Percentiles rank a stretch among this genome's conserved stretches.
Evolutionary conservation across 257 asterid genomes (phyloP).

Genomic region (Leptodermis oblonga): DNA sequence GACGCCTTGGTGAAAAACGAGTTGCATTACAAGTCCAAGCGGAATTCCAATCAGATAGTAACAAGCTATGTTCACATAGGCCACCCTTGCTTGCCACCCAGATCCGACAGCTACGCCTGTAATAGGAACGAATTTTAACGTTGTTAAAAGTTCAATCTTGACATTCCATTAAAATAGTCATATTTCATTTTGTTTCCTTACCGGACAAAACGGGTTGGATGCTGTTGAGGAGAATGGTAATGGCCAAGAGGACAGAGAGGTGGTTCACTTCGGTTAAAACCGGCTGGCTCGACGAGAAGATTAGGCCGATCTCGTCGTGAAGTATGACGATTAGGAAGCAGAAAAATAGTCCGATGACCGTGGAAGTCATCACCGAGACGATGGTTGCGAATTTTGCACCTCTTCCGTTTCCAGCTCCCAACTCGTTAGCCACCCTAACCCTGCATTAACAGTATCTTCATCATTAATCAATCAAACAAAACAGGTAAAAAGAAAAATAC

Average conservation of each 20-base stretch:
- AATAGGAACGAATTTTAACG: not conserved
- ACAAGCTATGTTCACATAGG: slow-evolving; percentile 63
- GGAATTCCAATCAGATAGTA: slow-evolving; percentile 68
- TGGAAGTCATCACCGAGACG: slow-evolving; percentile 48
- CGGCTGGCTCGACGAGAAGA: slow-evolving; percentile 41
- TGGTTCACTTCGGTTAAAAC: slow-evolving; percentile 45
- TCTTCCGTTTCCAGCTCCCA: slow-evolving; percentile 68
- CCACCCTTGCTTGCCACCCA: slow-evolving; percentile 80
- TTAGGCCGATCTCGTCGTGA: slow-evolving; percentile 45
- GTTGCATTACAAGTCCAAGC: slow-evolving; percentile 57
- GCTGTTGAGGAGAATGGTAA: slow-evolving; percentile 62
- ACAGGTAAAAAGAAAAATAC: no score
- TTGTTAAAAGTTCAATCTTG: no score
- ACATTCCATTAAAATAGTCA: no score
- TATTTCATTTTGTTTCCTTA: not conserved
- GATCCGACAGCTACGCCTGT: slow-evolving; percentile 82
- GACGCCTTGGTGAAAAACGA: slow-evolving; percentile 64
- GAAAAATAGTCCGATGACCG: slow-evolving; percentile 41
- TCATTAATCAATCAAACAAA: no score
- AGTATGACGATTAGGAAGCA: slow-evolving; percentile 47
- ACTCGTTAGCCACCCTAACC: slow-evolving; percentile 23
- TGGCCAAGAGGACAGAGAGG: slow-evolving; percentile 54
- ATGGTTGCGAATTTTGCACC: slow-evolving; percentile 59
- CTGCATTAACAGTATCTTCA: slow-evolving; percentile 2
- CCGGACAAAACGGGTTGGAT: slow-evolving; percentile 75